Evolutionary conservation across 805 yeast genomes (phyloP), one percentile per base, ranked within the genome.

Genomic region (Phaffomyces opuntiae): DNA sequence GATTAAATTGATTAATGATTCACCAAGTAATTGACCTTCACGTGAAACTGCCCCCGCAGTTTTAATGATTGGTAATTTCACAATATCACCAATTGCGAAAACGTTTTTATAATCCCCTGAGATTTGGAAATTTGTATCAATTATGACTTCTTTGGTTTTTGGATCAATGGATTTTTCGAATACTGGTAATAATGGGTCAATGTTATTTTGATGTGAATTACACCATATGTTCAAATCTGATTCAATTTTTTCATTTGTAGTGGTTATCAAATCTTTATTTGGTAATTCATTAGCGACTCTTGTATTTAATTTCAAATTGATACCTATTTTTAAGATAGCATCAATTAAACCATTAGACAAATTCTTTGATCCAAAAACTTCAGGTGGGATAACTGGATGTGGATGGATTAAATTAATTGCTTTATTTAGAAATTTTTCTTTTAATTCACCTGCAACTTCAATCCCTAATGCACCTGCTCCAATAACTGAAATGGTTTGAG

Each of bases 391-490:
- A 13, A 45, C 42, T 0, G 57, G 54, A 50, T 72, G 71, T 4
- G 76, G 75, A 51, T 72, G 76, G 7, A 71, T 57, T 46, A 72
- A 54, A 7, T 49, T 59, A 12, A 75, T 68, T 11, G 53, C 55
- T 49, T 70, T 69, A 3, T 63, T 62, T 1, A 69, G 67, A 48
- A 59, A 72, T 25, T 55, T 52, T 39, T 56, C 62, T 40, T 65
- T 72, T 41, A 75, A 58, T 45, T 75, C 80, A 26, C 71, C 76
- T 1, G 77, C 74, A 25, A 71, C 59, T 53, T 75, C 80, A 38
- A 74, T 68, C 2, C 80, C 80, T 21, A 74, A 59, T 3, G 79
- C 75, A 19, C 81, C 81, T 12, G 73, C 79, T 9, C 81, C 81
- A 44, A 74, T 68, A 9, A 71, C 61, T 7, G 74, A 67, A n/a